These are phyloP conservation scores for Neurospora sp. DNA, from an alignment of 495 filamentous ascomycete species.

Conservation along the genomic window DNA sequence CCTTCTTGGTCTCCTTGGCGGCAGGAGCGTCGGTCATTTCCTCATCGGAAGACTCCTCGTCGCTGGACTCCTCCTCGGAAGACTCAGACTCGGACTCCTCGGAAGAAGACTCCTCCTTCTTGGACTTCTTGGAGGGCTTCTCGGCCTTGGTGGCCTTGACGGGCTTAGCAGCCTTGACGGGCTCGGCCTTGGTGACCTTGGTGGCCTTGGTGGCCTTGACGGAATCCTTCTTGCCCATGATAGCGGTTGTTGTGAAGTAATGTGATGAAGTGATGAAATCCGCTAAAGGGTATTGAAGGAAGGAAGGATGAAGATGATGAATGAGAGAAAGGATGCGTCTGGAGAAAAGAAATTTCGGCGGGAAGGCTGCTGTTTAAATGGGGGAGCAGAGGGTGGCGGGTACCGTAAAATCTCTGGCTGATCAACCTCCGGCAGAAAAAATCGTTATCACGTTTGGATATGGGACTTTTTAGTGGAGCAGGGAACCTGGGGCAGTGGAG, in stretches of 20 bases:
- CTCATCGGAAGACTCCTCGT: conserved; percentile 30
- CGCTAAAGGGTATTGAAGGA: too few relatives aligned
- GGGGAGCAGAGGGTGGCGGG: conserved; percentile 17
- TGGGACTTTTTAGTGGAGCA: conserved; percentile 9
- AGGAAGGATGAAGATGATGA: conserved; percentile 8
- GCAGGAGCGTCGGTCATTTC: conserved; percentile 41
- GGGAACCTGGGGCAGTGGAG: background rate
- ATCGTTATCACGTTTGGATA: conserved; percentile 8
- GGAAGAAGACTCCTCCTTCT: conserved; percentile 12
- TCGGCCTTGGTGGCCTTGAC: conserved; percentile 35
- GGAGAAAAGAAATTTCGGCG: conserved; percentile 4
- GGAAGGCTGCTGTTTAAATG: conserved; percentile 14
- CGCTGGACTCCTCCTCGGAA: conserved; percentile 25
- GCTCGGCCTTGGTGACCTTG: conserved; percentile 25
- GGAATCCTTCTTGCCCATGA: conserved; percentile 51
- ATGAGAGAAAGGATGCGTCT: conserved; percentile 2
- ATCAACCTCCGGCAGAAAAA: conserved; percentile 3
- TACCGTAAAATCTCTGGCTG: background rate
- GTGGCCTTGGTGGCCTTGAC: conserved; percentile 37
- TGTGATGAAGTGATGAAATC: conserved; percentile 5
- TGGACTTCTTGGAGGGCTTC: conserved; percentile 12
- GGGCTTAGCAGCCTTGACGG: conserved; percentile 25
- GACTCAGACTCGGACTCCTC: conserved; percentile 2
- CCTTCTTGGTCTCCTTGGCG: conserved; percentile 25
- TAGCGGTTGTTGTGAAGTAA: conserved; percentile 11